These are phyloP conservation scores for Tolypocladium cylindrosporum DNA, from an alignment of 2,329 filamentous ascomycete genomes.

Conservation along the genomic window DNA sequence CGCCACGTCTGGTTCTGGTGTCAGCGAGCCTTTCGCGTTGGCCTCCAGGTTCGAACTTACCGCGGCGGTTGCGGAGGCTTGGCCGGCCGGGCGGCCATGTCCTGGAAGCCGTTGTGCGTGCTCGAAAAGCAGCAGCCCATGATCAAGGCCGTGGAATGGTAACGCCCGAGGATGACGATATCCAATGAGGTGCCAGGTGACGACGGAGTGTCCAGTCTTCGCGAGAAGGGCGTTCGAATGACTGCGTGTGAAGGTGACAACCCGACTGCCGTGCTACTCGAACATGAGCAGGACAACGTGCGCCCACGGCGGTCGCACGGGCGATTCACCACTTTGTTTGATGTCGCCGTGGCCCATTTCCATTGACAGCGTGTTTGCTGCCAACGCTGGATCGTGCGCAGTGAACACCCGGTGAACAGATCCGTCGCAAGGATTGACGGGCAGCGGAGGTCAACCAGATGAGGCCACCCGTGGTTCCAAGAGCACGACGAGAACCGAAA, in stretches of 20 bases:
- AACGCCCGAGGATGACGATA: neutral
- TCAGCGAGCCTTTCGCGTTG: neutral
- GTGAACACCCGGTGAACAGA: neutral
- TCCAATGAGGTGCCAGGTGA: too few relatives aligned
- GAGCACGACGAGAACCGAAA: neutral
- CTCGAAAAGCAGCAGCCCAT: conserved; percentile 5
- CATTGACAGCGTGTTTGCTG: neutral
- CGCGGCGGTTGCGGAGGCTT: neutral
- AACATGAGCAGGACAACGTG: neutral
- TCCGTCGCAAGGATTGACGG: neutral
- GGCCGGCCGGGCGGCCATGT: conserved; percentile 4
- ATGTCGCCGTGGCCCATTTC: neutral
- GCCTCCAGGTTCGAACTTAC: neutral
- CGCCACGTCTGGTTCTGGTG: neutral
- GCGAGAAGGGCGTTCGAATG: neutral
- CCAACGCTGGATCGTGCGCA: neutral
- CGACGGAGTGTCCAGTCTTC: neutral
- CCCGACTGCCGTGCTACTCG: neutral
- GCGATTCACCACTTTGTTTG: neutral
- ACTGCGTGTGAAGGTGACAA: neutral
- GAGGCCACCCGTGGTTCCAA: neutral
- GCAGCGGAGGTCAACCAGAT: neutral
- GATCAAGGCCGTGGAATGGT: neutral
- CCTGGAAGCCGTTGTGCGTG: conserved; percentile 5
- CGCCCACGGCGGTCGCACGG: neutral